Base-by-base conservation (phyloP, 345 rosid genomes). In the Populus pruinosa region DNA sequence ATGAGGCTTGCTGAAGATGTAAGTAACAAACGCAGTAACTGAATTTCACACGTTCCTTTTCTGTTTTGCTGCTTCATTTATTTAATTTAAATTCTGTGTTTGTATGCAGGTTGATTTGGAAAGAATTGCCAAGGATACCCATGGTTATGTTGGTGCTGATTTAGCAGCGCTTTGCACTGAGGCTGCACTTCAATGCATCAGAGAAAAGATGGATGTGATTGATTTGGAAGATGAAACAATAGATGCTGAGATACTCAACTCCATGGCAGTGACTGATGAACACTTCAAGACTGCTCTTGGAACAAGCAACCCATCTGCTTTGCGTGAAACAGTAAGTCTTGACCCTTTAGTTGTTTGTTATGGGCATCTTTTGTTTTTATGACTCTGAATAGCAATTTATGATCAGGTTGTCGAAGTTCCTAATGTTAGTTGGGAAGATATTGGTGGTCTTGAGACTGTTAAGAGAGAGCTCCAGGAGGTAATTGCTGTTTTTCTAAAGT, bases 111-210 rank as follows among this genome's bases (percentile, higher is more conserved):
- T 93, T 44, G 99, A 95, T 87, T 74, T 95, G 56, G 99, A 95
- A 84, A 93, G 88, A 84, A 95, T 95, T 72, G 77, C 96, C 25
- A 92, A 93, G 85, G 90, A 93, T 76, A 93, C 98, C 1, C 99
- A 95, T 82, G 99, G 99, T 53, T 95, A 91, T 86, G 99, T 95
- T 85, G 99, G 98, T 82, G 97, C 98, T 82, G 99, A 95, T 81
- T 92, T 95, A 65, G 99, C 98, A 35, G 99, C 99, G 47, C 87
- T 95, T 6, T 95, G 99, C 78, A 93, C 99, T 21, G 99, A 95
- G 83, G 94, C 98, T 82, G 99, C 98, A 23, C 95, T 95, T 80
- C 99, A 95, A 80, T 95, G 99, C 87, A 95, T 95, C 70, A 86
- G 99, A 79, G 98, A 94, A 86, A 94, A 93, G 87, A 94, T 94